Percentiles rank a stretch among this genome's conserved stretches.
Conservation (phyloP, 2,329 filamentous ascomycete genomes). For the Escovopsis sp. region DNA sequence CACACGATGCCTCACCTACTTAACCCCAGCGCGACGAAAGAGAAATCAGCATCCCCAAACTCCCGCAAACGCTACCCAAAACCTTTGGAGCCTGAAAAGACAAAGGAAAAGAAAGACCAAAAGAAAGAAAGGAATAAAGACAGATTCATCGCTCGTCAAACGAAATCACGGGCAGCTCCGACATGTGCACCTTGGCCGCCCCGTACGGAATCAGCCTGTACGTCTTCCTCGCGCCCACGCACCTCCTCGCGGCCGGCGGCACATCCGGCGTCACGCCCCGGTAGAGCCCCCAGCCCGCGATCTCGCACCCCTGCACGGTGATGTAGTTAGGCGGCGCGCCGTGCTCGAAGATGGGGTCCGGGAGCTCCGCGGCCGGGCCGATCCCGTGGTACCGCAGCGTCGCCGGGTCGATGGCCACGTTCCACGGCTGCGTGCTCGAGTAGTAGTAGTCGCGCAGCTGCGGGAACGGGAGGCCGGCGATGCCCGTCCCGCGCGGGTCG, state of each 20-base stretch:
- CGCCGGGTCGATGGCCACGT: slow-evolving; percentile 15
- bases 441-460: slow-evolving; percentile 19
- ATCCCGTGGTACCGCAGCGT: slow-evolving; percentile 12
- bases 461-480: slow-evolving; percentile 10
- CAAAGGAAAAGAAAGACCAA: neutral
- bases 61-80: no score
- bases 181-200: slow-evolving; percentile 30
- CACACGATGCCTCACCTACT: neutral
- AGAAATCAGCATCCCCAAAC: neutral
- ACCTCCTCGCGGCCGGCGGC: slow-evolving; percentile 7
- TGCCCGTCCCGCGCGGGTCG: slow-evolving; percentile 7
- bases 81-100: neutral
- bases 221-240: slow-evolving; percentile 15
- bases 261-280: slow-evolving; percentile 18
- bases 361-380: slow-evolving; percentile 13
- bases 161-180: slow-evolving; percentile 9
- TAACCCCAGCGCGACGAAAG: neutral
- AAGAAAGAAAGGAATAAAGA: neutral
- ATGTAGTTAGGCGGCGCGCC: slow-evolving; percentile 21
- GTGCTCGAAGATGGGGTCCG: slow-evolving; percentile 12
- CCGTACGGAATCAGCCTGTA: slow-evolving; percentile 29
- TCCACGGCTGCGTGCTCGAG: slow-evolving; percentile 15
- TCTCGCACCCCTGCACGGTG: slow-evolving; percentile 22
- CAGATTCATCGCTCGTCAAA: neutral
- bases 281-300: slow-evolving; percentile 17